Conservation (phyloP, 768 basidiomycete species). For the Leccinum boreale region DNA sequence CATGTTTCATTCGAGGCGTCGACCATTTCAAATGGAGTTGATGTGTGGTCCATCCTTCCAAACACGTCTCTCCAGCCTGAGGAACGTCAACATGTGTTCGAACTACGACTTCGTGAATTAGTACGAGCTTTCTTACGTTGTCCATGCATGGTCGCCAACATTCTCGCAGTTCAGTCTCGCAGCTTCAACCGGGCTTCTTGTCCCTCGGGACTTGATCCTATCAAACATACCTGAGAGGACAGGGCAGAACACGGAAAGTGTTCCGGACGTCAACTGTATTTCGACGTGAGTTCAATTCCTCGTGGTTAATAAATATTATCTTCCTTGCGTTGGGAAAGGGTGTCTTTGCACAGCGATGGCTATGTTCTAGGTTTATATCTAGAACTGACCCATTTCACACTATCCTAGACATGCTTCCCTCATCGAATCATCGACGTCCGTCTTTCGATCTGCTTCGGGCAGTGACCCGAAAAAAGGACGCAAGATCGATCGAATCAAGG, state of each 20-base stretch:
- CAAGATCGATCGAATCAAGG: slow-evolving; percentile 7
- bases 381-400: background rate
- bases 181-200: background rate
- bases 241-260: background rate
- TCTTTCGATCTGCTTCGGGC: background rate
- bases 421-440: background rate
- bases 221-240: background rate
- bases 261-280: background rate
- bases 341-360: too few relatives aligned
- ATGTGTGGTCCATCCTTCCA: background rate
- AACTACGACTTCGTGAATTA: background rate
- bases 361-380: too few relatives aligned
- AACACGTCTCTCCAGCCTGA: background rate
- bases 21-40: background rate
- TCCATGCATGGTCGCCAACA: background rate
- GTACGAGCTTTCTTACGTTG: background rate
- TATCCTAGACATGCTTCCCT: background rate
- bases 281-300: background rate
- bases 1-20: background rate
- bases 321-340: background rate
- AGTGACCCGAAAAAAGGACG: background rate
- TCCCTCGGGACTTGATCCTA: background rate
- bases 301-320: background rate
- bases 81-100: slow-evolving; percentile 2
- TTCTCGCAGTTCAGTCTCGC: background rate